Evolutionary conservation across 2,329 filamentous ascomycete genomes (phyloP).

Genomic region (Hawksworthiomyces lignivorus): DNA sequence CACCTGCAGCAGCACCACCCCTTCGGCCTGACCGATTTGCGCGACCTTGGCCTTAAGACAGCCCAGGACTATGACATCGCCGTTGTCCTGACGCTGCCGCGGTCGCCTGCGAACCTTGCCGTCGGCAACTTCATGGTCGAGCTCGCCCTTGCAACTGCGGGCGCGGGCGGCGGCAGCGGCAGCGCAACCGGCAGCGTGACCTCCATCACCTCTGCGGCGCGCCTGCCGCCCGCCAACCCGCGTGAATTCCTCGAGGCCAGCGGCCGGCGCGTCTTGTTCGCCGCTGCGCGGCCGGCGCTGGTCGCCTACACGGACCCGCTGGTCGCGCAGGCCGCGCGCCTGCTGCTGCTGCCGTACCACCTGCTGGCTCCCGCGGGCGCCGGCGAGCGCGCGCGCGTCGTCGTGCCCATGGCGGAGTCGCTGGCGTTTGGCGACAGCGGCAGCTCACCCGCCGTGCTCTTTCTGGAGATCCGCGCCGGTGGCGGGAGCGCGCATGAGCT

Average conservation of each 20-base stretch:
- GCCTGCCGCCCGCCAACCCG: conserved; percentile 17
- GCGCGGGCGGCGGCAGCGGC: conserved; percentile 17
- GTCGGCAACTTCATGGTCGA: conserved; percentile 94
- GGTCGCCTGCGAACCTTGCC: conserved; percentile 65
- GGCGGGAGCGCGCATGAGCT: conserved; percentile 39
- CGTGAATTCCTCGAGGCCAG: conserved; percentile 27
- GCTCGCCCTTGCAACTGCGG: conserved; percentile 54
- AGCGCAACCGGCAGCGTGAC: conserved; percentile 1
- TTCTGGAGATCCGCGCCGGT: conserved; percentile 58
- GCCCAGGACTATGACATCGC: conserved; percentile 80
- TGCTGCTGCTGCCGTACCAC: conserved; percentile 61
- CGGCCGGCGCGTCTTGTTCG: conserved; percentile 42
- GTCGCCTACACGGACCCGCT: conserved; percentile 71
- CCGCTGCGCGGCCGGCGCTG: conserved; percentile 66
- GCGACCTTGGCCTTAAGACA: conserved; percentile 49
- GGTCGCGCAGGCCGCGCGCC: conserved; percentile 51
- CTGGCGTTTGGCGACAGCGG: conserved; percentile 49
- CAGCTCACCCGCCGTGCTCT: conserved; percentile 34
- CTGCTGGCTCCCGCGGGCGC: conserved; percentile 53
- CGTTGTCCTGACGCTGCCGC: conserved; percentile 67
- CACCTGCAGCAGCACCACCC: conserved; percentile 30
- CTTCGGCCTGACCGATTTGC: conserved; percentile 42
- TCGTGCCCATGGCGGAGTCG: conserved; percentile 64
- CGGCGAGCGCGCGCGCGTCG: conserved; percentile 57
- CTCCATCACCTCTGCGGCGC: conserved; percentile 23